Evolutionary conservation across 2,329 filamentous ascomycete species (phyloP).

Genomic region (Calonectria pauciramosa): DNA sequence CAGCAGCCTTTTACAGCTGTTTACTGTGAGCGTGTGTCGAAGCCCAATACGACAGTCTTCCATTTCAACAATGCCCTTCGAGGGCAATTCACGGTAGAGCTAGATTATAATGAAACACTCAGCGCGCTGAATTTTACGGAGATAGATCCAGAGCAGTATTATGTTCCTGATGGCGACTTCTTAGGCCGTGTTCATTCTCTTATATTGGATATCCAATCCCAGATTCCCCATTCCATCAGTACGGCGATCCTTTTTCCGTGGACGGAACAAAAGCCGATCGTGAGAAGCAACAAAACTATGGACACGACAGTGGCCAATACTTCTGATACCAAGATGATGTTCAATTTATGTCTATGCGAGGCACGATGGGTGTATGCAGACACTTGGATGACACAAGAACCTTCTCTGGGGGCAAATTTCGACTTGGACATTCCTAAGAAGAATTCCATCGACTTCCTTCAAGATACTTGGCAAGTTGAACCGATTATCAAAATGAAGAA

Average conservation of each 20-base stretch:
- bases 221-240: not conserved
- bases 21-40: too few relatives aligned
- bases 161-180: not conserved
- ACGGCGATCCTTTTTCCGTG: not conserved
- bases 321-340: not conserved
- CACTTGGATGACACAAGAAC: not conserved
- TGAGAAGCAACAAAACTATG: not conserved
- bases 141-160: not conserved
- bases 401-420: not conserved
- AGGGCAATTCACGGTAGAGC: not conserved
- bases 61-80: not conserved
- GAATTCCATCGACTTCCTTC: not conserved
- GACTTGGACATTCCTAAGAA: not conserved
- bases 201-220: not conserved
- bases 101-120: not conserved
- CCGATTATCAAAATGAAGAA: not conserved
- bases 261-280: not conserved
- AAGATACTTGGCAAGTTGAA: not conserved
- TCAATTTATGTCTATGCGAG: not conserved
- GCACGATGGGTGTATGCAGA: not conserved
- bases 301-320: not conserved
- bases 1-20: too few relatives aligned
- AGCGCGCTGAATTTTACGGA: not conserved
- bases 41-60: too few relatives aligned
- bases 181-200: not conserved